phyloP scores from a whole-genome alignment of 2,329 filamentous ascomycete species.

The Pezicula rhizophila region DNA sequence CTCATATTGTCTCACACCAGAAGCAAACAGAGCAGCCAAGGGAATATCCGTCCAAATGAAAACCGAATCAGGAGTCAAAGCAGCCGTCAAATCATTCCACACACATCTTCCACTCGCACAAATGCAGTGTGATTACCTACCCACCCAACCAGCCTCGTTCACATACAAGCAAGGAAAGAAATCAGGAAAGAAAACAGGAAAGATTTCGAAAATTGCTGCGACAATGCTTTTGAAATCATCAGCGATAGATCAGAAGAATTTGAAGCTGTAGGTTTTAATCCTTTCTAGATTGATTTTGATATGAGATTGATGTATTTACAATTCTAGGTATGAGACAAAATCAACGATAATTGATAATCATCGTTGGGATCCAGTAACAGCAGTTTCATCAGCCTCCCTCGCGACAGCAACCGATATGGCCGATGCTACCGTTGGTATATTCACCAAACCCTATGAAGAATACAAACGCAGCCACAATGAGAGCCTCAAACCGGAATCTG shows the following conservation, averaged over 20 bases:
- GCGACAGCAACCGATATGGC: conserved; percentile 7
- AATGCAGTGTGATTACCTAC: conserved; percentile 63
- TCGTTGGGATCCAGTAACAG: conserved; percentile 20
- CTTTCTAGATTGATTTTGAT: conserved; percentile 44
- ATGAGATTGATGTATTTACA: conserved; percentile 30
- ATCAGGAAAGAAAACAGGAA: conserved; percentile 23
- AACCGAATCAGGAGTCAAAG: conserved; percentile 54
- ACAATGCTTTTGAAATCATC: conserved; percentile 8
- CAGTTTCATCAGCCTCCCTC: conserved; percentile 5
- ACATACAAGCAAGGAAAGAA: conserved; percentile 4
- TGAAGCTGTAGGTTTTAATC: conserved; percentile 15
- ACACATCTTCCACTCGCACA: conserved; percentile 55
- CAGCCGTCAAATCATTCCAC: conserved; percentile 62
- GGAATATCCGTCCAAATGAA: conserved; percentile 50
- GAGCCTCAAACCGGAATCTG: background rate
- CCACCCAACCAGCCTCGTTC: conserved; percentile 36
- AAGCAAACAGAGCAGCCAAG: conserved; percentile 46
- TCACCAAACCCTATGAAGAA: conserved; percentile 7
- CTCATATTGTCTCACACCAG: conserved; percentile 47
- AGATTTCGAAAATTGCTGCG: conserved; percentile 10
- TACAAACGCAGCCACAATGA: background rate
- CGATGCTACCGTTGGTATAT: conserved; percentile 3
- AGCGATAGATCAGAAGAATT: conserved; percentile 9
- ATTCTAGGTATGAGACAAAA: conserved; percentile 39
- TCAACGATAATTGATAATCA: conserved; percentile 20